Evolutionary conservation across 2,329 filamentous ascomycete genomes (phyloP).

Genomic region (Colletotrichum gloeosporioides): DNA sequence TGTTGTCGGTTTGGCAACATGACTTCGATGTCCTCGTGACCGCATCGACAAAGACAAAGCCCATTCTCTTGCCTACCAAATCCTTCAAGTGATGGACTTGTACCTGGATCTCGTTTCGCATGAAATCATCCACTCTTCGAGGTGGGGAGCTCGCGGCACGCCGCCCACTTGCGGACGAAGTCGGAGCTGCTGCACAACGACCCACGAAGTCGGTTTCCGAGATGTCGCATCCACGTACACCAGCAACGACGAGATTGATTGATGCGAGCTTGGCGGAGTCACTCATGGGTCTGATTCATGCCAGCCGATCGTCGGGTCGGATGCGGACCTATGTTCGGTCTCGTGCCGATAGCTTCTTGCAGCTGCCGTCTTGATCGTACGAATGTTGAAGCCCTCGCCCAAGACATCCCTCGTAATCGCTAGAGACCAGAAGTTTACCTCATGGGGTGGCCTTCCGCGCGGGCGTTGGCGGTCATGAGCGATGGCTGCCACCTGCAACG

Average conservation of each 20-base stretch:
- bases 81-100: background rate
- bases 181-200: background rate
- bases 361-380: background rate
- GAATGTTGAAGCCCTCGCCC: background rate
- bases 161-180: background rate
- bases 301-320: background rate
- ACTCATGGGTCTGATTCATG: background rate
- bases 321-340: background rate
- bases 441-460: background rate
- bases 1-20: background rate
- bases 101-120: background rate
- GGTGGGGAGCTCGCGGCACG: background rate
- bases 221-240: background rate
- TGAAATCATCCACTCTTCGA: background rate
- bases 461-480: background rate
- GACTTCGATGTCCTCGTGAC: background rate
- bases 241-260: background rate
- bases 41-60: background rate
- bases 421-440: background rate
- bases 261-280: background rate
- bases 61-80: background rate
- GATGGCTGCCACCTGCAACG: background rate
- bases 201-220: background rate
- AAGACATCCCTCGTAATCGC: background rate
- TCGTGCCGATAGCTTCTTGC: background rate